Evolutionary conservation across 768 basidiomycete species (phyloP).

Genomic region (Kwoniella sp.): DNA sequence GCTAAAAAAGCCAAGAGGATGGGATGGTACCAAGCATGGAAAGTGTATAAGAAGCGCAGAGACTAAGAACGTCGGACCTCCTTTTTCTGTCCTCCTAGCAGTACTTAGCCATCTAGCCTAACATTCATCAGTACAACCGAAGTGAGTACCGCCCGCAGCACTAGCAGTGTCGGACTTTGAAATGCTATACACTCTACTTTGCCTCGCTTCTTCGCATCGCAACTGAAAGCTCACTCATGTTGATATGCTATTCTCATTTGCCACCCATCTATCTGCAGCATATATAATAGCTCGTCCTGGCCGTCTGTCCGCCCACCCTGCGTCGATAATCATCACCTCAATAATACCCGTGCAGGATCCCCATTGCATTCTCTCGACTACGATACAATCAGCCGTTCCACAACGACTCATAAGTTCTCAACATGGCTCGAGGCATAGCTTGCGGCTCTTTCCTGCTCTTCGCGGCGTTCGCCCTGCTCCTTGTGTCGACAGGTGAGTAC

Average conservation of each 20-base stretch:
- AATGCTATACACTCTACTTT: neutral
- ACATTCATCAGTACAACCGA: neutral
- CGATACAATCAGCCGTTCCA: no score
- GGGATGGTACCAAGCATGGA: neutral
- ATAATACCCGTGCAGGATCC: no score
- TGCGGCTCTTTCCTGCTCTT: slow-evolving; percentile 46
- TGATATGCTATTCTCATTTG: neutral
- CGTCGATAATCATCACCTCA: neutral
- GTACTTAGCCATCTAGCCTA: neutral
- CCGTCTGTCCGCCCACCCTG: neutral
- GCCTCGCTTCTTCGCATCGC: no score
- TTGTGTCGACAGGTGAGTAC: slow-evolving; percentile 43
- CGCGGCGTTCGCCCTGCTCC: slow-evolving; percentile 35
- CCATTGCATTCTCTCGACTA: no score
- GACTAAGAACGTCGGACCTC: neutral
- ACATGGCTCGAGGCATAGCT: slow-evolving; percentile 33
- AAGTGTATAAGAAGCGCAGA: neutral
- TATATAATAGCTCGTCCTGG: neutral
- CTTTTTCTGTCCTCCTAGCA: neutral
- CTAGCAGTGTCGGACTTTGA: neutral
- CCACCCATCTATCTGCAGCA: neutral
- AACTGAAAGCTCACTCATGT: no score
- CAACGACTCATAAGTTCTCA: neutral
- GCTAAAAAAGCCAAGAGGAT: neutral
- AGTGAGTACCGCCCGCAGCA: neutral